A percentile compares a stretch with the other conserved stretches of the same genome.
These are phyloP conservation scores for Stagonosporopsis vannaccii DNA, from an alignment of 2,329 filamentous ascomycete species.

Conservation along the genomic window DNA sequence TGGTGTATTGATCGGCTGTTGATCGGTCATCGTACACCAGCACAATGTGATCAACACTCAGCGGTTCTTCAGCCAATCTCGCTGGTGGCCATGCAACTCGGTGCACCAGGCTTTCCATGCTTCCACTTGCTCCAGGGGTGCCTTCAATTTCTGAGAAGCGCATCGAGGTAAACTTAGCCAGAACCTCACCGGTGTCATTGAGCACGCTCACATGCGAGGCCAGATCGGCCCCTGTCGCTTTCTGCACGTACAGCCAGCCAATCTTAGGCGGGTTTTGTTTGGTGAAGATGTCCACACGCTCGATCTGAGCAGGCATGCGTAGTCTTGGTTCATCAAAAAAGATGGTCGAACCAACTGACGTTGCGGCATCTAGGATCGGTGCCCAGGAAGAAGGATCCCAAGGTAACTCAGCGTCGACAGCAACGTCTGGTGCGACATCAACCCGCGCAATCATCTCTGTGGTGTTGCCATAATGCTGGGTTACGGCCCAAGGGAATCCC, in stretches of 20 bases:
- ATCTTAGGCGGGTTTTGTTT: slow-evolving; percentile 37
- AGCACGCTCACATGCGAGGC: slow-evolving; percentile 14
- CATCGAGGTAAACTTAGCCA: slow-evolving; percentile 34
- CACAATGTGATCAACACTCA: slow-evolving; percentile 31
- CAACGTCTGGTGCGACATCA: slow-evolving; percentile 38
- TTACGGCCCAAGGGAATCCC: slow-evolving; percentile 53
- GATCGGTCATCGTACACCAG: slow-evolving; percentile 21
- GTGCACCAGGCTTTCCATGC: slow-evolving; percentile 48
- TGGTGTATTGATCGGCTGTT: slow-evolving; percentile 10
- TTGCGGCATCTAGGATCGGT: slow-evolving; percentile 52
- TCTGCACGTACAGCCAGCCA: slow-evolving; percentile 46
- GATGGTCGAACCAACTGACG: slow-evolving; percentile 52
- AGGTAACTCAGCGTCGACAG: slow-evolving; percentile 8
- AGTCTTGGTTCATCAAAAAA: slow-evolving; percentile 48
- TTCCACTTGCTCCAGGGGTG: slow-evolving; percentile 16
- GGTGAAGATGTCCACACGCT: slow-evolving; percentile 31
- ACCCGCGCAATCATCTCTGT: slow-evolving; percentile 52
- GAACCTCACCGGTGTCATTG: slow-evolving; percentile 18
- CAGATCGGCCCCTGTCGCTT: slow-evolving; percentile 19
- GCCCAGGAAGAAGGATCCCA: slow-evolving; percentile 50
- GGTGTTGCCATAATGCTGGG: slow-evolving; percentile 47
- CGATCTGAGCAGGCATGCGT: slow-evolving; percentile 47
- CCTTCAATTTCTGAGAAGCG: slow-evolving; percentile 40
- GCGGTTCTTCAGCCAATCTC: slow-evolving; percentile 37
- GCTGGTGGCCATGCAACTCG: slow-evolving; percentile 51